phyloP scores from a whole-genome alignment of 257 asterid genomes.

The Thymus quinquecostatus region DNA sequence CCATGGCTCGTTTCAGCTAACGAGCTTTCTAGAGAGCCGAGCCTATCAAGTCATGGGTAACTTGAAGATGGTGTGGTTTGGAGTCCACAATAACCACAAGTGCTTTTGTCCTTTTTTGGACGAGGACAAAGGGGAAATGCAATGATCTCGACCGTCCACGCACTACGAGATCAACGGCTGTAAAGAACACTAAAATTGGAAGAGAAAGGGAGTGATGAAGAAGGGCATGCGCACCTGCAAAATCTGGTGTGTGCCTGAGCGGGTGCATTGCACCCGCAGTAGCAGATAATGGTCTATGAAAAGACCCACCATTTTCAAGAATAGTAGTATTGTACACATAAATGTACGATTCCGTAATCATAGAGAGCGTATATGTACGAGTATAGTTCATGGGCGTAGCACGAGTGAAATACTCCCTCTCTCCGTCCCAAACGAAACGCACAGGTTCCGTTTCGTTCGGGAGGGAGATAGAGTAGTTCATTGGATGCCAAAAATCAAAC shows the following conservation, averaged over 20 bases:
- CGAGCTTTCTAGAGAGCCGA: too few species aligned
- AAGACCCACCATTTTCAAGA: too few species aligned
- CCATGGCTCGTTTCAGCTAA: too few species aligned
- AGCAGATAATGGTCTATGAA: background rate
- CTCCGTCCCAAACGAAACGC: too few species aligned
- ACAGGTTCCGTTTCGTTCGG: too few species aligned
- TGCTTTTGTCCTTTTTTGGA: background rate
- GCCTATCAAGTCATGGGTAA: too few species aligned
- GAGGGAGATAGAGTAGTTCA: background rate
- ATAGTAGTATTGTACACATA: too few species aligned
- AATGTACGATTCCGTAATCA: too few species aligned
- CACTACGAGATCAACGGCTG: background rate
- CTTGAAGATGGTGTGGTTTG: background rate
- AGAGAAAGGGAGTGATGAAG: constrained; percentile 9
- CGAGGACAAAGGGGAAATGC: background rate
- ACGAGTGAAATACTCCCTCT: too few species aligned
- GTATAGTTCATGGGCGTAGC: background rate
- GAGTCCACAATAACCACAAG: background rate
- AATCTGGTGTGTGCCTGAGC: constrained; percentile 17
- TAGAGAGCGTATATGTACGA: background rate
- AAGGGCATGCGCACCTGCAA: constrained; percentile 40
- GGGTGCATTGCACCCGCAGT: constrained; percentile 26
- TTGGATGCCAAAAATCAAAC: constrained; percentile 30
- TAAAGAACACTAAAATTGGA: background rate
- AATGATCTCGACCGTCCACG: background rate